Evolutionary conservation across 345 rosid species (phyloP).

Genomic region (Firmiana major): DNA sequence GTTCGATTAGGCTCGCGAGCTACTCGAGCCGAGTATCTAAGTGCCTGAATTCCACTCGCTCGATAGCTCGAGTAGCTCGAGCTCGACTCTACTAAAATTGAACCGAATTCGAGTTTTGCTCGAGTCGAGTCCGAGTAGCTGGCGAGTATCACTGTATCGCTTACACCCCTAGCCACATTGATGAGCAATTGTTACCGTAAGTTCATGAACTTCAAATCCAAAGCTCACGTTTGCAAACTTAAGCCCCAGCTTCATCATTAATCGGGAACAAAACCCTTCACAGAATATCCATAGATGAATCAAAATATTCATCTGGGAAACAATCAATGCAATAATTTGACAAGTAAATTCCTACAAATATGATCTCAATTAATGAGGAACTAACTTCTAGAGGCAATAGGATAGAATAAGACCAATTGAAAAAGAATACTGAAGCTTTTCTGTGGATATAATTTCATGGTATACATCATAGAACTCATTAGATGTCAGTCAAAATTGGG

Average conservation of each 20-base stretch:
- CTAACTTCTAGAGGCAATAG: not conserved
- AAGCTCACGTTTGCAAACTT: no score
- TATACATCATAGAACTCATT: conserved; percentile 18
- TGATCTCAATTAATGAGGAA: not conserved
- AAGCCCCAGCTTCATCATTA: not conserved
- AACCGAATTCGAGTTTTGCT: no score
- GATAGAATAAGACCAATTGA: not conserved
- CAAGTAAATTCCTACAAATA: not conserved
- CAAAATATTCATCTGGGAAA: not conserved
- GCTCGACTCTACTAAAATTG: no score
- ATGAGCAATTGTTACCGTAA: not conserved
- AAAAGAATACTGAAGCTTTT: conserved; percentile 19
- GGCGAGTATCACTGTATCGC: no score
- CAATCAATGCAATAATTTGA: not conserved
- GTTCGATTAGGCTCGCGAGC: no score
- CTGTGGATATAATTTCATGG: conserved; percentile 15
- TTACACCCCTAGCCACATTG: not conserved
- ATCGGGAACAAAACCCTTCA: not conserved
- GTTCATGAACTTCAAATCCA: not conserved
- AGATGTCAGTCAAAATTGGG: conserved; percentile 24
- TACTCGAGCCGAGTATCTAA: no score
- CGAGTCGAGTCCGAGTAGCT: no score
- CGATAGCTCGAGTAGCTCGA: no score
- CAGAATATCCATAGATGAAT: not conserved
- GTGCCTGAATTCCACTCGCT: no score